phyloP scores from a whole-genome alignment of 2,329 filamentous ascomycete species.

The Biscogniauxia mediterranea region DNA sequence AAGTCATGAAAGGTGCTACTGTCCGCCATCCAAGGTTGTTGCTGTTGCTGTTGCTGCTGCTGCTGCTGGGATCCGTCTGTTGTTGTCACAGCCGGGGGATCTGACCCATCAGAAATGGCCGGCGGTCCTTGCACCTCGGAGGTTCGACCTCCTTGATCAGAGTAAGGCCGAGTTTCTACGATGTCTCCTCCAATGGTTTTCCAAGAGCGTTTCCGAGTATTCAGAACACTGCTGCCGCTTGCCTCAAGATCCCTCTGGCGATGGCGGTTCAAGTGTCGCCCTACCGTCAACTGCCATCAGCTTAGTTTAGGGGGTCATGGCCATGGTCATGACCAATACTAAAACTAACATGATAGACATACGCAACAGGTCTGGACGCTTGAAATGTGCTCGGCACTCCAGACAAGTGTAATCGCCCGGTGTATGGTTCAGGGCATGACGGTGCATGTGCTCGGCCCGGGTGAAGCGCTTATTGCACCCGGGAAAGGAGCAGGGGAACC shows the following conservation, averaged over 20 bases:
- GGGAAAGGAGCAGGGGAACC: slow-evolving; percentile 39
- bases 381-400: slow-evolving; percentile 60
- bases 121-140: background rate
- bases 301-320: background rate
- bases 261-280: slow-evolving; percentile 55
- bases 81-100: background rate
- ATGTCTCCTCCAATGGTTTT: slow-evolving; percentile 28
- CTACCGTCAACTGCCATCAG: slow-evolving; percentile 32
- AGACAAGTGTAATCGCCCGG: slow-evolving; percentile 53
- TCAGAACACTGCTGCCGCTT: slow-evolving; percentile 47
- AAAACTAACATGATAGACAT: slow-evolving; percentile 21
- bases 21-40: slow-evolving; percentile 2
- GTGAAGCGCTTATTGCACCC: slow-evolving; percentile 54
- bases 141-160: too few species aligned
- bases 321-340: background rate
- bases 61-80: background rate
- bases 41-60: too few species aligned
- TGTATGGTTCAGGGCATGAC: slow-evolving; percentile 57
- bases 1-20: slow-evolving; percentile 14
- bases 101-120: background rate
- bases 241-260: slow-evolving; percentile 53
- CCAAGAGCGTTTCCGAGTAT: slow-evolving; percentile 56
- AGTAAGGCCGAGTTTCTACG: background rate
- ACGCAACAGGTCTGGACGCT: slow-evolving; percentile 58
- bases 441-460: slow-evolving; percentile 56